These are phyloP conservation scores for Yarrowia sp. DNA, from an alignment of 805 yeast species.

Conservation along the genomic window DNA sequence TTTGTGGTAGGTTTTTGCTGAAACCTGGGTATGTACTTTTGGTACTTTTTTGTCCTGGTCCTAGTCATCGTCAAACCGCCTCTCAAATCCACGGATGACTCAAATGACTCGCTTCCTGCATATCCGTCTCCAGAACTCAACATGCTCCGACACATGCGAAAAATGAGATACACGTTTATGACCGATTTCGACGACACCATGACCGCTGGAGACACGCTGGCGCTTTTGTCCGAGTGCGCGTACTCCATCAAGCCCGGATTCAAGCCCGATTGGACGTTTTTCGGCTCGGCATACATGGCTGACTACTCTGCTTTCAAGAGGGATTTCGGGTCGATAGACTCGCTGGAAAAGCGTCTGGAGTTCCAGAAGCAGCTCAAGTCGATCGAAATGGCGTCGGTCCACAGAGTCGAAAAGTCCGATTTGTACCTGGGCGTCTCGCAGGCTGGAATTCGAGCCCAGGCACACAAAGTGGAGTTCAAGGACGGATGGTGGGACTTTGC, in stretches of 20 bases:
- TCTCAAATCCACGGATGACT: too few species aligned
- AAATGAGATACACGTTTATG: constrained; percentile 38
- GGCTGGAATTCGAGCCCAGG: constrained; percentile 41
- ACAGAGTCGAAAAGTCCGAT: constrained; percentile 41
- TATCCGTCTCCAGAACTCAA: background rate
- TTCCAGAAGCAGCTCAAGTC: constrained; percentile 48
- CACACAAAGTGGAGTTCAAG: constrained; percentile 42
- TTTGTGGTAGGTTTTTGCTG: too few species aligned
- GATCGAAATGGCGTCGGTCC: constrained; percentile 52
- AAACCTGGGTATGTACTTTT: background rate
- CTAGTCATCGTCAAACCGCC: too few species aligned
- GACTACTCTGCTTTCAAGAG: constrained; percentile 40
- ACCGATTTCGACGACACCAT: constrained; percentile 70
- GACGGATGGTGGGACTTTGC: constrained; percentile 45
- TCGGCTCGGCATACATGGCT: constrained; percentile 45
- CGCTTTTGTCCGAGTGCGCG: constrained; percentile 50
- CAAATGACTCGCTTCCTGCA: background rate
- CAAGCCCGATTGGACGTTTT: constrained; percentile 45
- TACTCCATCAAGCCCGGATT: constrained; percentile 43
- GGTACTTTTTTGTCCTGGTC: too few species aligned
- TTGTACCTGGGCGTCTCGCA: constrained; percentile 47
- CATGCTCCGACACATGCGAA: background rate
- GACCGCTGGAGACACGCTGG: constrained; percentile 55
- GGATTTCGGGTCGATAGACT: constrained; percentile 38
- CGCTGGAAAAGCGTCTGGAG: constrained; percentile 44